phyloP scores from a whole-genome alignment of 495 filamentous ascomycete species.

The Letharia lupina region DNA sequence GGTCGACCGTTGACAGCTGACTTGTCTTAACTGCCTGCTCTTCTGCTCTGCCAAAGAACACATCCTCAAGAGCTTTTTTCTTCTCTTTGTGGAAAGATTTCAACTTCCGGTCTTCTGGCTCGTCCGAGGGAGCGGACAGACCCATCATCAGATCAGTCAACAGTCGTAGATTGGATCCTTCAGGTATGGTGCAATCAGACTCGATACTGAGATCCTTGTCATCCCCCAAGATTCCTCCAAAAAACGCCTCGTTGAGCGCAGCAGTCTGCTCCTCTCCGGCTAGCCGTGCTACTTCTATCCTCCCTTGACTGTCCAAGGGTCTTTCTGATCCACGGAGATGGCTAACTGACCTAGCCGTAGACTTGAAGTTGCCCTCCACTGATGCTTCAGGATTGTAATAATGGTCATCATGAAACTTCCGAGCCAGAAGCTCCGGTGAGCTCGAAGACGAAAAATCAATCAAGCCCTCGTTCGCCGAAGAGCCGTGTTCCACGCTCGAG shows the following conservation, averaged over 20 bases:
- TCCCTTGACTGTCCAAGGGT: not conserved
- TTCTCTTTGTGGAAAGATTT: not conserved
- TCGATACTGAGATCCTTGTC: not conserved
- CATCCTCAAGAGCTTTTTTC: not conserved
- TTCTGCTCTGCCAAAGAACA: not conserved
- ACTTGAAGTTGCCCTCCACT: not conserved
- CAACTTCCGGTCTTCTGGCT: not conserved
- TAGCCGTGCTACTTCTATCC: not conserved
- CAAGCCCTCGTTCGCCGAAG: not conserved
- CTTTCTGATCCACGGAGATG: not conserved
- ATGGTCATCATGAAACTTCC: not conserved
- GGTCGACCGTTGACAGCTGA: not conserved
- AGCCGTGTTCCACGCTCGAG: not conserved
- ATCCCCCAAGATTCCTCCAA: not conserved
- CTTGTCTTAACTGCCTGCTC: slow-evolving; percentile 7
- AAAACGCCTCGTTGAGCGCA: not conserved
- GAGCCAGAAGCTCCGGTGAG: not conserved
- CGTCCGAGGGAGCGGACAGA: not conserved
- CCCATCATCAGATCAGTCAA: not conserved
- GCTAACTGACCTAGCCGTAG: not conserved
- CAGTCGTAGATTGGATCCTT: slow-evolving; percentile 4
- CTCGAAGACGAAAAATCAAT: not conserved
- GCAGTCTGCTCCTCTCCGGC: not conserved
- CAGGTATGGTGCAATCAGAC: not conserved
- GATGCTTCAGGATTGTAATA: not conserved